Evolutionary conservation across 2,329 filamentous ascomycete species (phyloP).

Genomic region (Uncinocarpus reesii): DNA sequence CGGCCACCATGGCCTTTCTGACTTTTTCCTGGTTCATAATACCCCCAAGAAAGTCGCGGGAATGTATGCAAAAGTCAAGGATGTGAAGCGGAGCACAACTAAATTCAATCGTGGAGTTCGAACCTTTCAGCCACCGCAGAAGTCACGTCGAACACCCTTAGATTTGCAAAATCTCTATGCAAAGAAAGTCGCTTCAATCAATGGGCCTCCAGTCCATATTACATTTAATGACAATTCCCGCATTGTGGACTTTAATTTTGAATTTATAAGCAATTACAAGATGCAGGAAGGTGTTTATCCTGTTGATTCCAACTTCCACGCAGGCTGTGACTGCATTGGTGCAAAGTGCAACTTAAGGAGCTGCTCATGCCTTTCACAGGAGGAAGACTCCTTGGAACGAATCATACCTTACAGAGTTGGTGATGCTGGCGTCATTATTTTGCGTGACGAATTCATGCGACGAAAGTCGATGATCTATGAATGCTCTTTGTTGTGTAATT

Average conservation of each 20-base stretch:
- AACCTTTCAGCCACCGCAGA: background rate
- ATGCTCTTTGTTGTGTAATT: slow-evolving; percentile 33
- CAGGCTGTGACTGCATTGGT: slow-evolving; percentile 26
- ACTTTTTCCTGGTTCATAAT: background rate
- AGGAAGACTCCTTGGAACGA: slow-evolving; percentile 21
- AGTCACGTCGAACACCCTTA: background rate
- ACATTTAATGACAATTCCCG: slow-evolving; percentile 13
- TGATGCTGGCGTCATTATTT: slow-evolving; percentile 20
- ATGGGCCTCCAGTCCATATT: slow-evolving; percentile 26
- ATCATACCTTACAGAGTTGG: slow-evolving; percentile 27
- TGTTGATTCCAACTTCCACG: slow-evolving; percentile 24
- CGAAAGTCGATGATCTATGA: slow-evolving; percentile 33
- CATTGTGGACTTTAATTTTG: slow-evolving; percentile 28
- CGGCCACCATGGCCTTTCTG: background rate
- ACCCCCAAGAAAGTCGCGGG: background rate
- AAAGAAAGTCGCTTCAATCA: slow-evolving; percentile 21
- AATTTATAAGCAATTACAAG: slow-evolving; percentile 32
- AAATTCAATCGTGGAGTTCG: background rate
- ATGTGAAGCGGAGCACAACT: background rate
- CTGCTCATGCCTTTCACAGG: slow-evolving; percentile 27
- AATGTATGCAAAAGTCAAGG: background rate
- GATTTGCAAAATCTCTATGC: slow-evolving; percentile 14
- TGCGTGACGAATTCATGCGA: slow-evolving; percentile 25
- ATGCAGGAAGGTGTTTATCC: slow-evolving; percentile 25
- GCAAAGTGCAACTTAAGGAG: slow-evolving; percentile 20